A percentile compares a stretch with the other conserved stretches of the same genome.
phyloP scores from a whole-genome alignment of 805 yeast species.

The Hanseniaspora guilliermondii region DNA sequence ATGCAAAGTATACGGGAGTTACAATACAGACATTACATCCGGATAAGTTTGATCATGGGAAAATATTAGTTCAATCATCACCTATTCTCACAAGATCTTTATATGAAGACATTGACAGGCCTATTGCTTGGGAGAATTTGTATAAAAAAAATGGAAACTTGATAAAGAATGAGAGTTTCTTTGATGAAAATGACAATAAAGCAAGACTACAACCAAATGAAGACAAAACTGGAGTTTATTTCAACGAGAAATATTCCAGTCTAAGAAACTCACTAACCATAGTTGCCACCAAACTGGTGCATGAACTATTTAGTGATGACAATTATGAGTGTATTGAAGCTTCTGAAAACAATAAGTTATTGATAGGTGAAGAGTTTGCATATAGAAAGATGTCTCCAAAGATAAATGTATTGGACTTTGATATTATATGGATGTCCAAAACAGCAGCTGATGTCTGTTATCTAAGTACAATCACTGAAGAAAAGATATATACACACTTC shows the following conservation, averaged over 20 bases:
- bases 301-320: not conserved
- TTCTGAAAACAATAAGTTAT: not conserved
- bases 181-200: not conserved
- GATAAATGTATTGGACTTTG: not conserved
- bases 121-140: not conserved
- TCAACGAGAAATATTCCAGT: not conserved
- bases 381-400: not conserved
- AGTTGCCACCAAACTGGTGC: not conserved
- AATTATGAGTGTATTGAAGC: not conserved
- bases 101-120: not conserved
- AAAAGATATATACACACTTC: not conserved
- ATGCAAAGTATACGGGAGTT: conserved; percentile 60
- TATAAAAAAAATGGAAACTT: not conserved
- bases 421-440: not conserved
- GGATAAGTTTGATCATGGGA: conserved; percentile 68
- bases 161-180: not conserved
- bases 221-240: not conserved
- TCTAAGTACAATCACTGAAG: not conserved
- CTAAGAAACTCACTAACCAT: not conserved
- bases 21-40: conserved; percentile 87
- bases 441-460: not conserved
- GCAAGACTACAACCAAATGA: not conserved
- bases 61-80: conserved; percentile 46
- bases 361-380: not conserved
- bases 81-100: conserved; percentile 15